Evolutionary conservation across 2,329 filamentous ascomycete genomes (phyloP).

Genomic region (Paramyrothecium roridum): DNA sequence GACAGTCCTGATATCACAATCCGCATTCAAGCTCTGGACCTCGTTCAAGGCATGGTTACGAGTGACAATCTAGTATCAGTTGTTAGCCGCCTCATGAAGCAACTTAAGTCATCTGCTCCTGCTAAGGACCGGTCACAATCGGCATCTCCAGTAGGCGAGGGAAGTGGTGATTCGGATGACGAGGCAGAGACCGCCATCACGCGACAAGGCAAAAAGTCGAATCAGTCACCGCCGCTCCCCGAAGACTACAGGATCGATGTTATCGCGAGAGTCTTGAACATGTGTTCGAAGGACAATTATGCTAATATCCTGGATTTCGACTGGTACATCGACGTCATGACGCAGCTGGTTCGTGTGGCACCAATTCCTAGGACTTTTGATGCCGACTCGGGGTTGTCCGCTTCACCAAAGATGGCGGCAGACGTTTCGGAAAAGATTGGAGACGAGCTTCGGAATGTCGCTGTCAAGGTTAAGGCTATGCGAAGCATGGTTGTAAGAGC

Average conservation of each 20-base stretch:
- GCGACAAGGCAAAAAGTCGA: constrained; percentile 24
- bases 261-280: constrained; percentile 76
- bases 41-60: constrained; percentile 92
- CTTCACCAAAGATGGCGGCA: constrained; percentile 21
- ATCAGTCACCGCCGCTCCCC: constrained; percentile 62
- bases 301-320: constrained; percentile 85
- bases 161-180: constrained; percentile 45
- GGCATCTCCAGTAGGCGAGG: constrained; percentile 42
- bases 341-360: constrained; percentile 75
- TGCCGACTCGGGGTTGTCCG: constrained; percentile 26
- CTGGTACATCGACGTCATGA: constrained; percentile 92
- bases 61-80: constrained; percentile 80
- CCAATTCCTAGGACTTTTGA: constrained; percentile 43
- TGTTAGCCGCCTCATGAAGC: constrained; percentile 81
- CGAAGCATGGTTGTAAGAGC: constrained; percentile 77
- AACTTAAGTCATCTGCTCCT: constrained; percentile 68
- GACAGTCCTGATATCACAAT: constrained; percentile 96
- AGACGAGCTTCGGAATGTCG: constrained; percentile 81
- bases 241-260: constrained; percentile 84
- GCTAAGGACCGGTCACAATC: constrained; percentile 40
- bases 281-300: constrained; percentile 90
- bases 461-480: constrained; percentile 85
- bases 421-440: constrained; percentile 72
- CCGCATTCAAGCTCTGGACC: constrained; percentile 83
- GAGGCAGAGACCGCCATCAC: constrained; percentile 43